A percentile compares a stretch with the other conserved stretches of the same genome.
These are phyloP conservation scores for Dioscorea zingiberensis DNA, from an alignment of 106 monocot species.

Conservation along the genomic window DNA sequence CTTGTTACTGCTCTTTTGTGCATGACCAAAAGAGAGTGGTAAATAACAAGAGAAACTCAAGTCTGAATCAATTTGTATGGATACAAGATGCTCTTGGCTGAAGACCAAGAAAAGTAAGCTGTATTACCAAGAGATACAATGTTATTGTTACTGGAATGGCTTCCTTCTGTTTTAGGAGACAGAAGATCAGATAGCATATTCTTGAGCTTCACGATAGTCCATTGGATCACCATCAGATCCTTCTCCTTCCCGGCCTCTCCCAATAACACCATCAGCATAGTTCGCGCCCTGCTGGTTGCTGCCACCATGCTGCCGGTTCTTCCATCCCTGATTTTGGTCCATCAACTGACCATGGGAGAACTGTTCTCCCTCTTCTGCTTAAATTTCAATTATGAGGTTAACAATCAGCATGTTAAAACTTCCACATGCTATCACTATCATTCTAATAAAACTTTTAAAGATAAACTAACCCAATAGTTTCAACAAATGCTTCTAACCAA, in stretches of 20 bases:
- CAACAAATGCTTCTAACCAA: background rate
- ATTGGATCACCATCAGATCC: background rate
- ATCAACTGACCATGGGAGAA: background rate
- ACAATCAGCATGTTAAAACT: background rate
- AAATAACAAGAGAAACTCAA: too few relatives aligned
- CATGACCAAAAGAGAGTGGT: too few relatives aligned
- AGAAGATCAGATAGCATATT: too few relatives aligned
- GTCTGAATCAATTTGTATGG: too few relatives aligned
- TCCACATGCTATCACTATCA: background rate
- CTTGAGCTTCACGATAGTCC: background rate
- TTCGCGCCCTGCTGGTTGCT: background rate
- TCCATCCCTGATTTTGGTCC: background rate
- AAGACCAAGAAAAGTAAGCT: too few relatives aligned
- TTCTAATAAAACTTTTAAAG: too few relatives aligned
- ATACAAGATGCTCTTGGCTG: too few relatives aligned
- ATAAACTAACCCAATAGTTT: too few relatives aligned
- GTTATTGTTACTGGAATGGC: too few relatives aligned
- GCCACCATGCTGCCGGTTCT: background rate
- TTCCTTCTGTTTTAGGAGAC: too few relatives aligned
- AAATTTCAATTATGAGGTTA: background rate
- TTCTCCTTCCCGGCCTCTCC: background rate
- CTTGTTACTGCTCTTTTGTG: too few relatives aligned
- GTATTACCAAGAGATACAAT: too few relatives aligned
- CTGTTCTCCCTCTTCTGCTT: background rate
- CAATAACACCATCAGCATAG: background rate